Percentiles rank a stretch among this genome's conserved stretches.
Evolutionary conservation across 345 rosid species (phyloP).

Genomic region (Rubroshorea leprosula): DNA sequence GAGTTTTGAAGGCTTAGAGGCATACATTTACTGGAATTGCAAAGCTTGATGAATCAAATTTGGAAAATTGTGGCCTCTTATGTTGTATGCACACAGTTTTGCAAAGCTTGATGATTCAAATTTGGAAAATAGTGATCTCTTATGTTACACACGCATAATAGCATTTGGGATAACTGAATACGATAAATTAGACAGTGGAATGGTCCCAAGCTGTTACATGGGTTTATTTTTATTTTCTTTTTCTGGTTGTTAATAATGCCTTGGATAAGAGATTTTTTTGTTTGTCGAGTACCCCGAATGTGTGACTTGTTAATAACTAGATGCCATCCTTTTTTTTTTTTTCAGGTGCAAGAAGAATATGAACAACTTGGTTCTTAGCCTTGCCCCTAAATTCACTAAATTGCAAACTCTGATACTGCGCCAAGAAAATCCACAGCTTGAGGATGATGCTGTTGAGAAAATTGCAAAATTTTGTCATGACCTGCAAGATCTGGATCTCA

Average conservation of each 20-base stretch:
- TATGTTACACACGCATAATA: too few species aligned
- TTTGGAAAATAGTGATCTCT: too few species aligned
- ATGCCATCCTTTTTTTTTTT: constrained; percentile 1
- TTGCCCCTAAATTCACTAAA: constrained; percentile 73
- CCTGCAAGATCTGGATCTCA: constrained; percentile 82
- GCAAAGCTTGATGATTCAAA: too few species aligned
- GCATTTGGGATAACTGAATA: too few species aligned
- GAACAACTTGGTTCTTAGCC: constrained; percentile 78
- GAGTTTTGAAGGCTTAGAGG: too few species aligned
- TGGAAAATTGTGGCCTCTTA: too few species aligned
- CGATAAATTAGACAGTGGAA: too few species aligned
- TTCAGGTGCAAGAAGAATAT: constrained; percentile 76
- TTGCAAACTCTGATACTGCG: constrained; percentile 66
- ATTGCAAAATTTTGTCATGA: constrained; percentile 77
- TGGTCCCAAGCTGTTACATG: too few species aligned
- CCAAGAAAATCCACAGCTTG: constrained; percentile 88
- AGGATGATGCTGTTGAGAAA: constrained; percentile 72
- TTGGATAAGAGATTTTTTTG: not conserved
- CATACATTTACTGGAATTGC: too few species aligned
- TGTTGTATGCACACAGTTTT: too few species aligned
- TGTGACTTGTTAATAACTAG: not conserved
- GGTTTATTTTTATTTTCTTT: too few species aligned
- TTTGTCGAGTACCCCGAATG: not conserved
- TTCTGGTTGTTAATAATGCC: not conserved
- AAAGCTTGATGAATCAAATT: too few species aligned